Base-by-base conservation (phyloP, 2,329 filamentous ascomycete species). In the Phyllosticta capitalensis region DNA sequence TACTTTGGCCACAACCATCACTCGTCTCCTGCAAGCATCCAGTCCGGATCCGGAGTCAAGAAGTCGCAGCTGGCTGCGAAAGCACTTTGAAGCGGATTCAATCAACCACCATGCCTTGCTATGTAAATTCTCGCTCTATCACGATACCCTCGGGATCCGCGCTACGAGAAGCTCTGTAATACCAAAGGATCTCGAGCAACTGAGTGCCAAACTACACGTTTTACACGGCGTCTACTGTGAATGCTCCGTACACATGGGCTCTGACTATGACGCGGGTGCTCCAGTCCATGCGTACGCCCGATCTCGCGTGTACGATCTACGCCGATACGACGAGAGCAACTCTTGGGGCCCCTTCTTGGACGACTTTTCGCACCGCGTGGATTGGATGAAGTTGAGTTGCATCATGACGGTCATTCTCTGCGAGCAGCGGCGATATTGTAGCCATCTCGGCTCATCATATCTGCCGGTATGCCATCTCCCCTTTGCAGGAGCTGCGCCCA, bases 381-480 rank as follows among this genome's bases (percentile, higher is more conserved):
- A 92, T 71, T 92, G 89, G 89, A 87, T 92, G 71, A 89, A 88
- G 74, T 74, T 91, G 10, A 88, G 92, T 71, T 84, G 86, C 9
- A 81, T 90, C 58, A 82, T 90, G 78, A 76, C 91, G 3, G 83
- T 87, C 1, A 71, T 92, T 3, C 81, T 81, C 3, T 78, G 81
- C 67, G 90, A 90, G 67, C 76, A 88, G 0, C 61, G 64, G 4
- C 60, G 67, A 14, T 71, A 67, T 56, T 68, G 66, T 56, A 64
- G 66, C 20, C 56, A 65, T 1, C 67, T 67, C 26, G 60, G 65
- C 3, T 64, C 63, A 1, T 59, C 60, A 1, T 69, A 71, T 19
- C 62, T 63, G 14, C 69, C 67, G 3, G 65, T 69, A 2, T 73
- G 71, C 71, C 61, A 61, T 1, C 54, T 65, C 10, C 65, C 68